Base-by-base conservation (phyloP, 441 rosid species). In the Erodium texanum region DNA sequence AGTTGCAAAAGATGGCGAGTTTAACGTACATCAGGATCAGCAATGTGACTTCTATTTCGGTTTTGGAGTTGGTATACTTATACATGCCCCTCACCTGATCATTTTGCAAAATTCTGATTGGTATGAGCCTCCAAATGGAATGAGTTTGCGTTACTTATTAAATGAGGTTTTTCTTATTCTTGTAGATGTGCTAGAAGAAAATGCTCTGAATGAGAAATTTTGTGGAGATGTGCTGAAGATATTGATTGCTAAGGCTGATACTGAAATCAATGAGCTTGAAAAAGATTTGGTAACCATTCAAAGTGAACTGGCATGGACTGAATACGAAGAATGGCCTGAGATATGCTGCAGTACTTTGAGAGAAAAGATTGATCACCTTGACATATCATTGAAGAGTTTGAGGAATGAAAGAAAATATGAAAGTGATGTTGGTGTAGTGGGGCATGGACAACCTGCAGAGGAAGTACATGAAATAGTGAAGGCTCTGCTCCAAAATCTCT, bases 171-270 rank as follows among this genome's bases (percentile, higher is more conserved):
- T 77, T 69, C 45, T 38, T 50, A n/a, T 16, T 59, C 22, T 19
- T 45, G 36, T 76, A 90, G 95, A 88, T 71, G 72, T 74, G 70
- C 70, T 86, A 8, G 85, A 92, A 62, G 93, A 84, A 71, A 76
- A 78, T 68, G 83, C 78, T 16, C 64, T 81, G 81, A 81, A 87
- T 18, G 92, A 83, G 73, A 83, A 71, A 62, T 81, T 24, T 36
- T 83, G 96, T 77, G 68, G 79, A 48, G 81, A 74, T 75, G 90
- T 84, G 54, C 81, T 86, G 68, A 66, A 77, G 75, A 77, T 86
- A 15, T 71, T 89, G 81, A 79, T 75, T 10, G 70, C 75, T 45
- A 81, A 86, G 62, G 86, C 84, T 15, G 82, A 82, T 75, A 72
- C 65, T 64, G 91, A 79, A 71, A 82, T 84, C 3, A 68, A 75